Evolutionary conservation across 2,329 filamentous ascomycete species (phyloP), one percentile per base, ranked within the genome.

Genomic region (Ambrosiella xylebori): DNA sequence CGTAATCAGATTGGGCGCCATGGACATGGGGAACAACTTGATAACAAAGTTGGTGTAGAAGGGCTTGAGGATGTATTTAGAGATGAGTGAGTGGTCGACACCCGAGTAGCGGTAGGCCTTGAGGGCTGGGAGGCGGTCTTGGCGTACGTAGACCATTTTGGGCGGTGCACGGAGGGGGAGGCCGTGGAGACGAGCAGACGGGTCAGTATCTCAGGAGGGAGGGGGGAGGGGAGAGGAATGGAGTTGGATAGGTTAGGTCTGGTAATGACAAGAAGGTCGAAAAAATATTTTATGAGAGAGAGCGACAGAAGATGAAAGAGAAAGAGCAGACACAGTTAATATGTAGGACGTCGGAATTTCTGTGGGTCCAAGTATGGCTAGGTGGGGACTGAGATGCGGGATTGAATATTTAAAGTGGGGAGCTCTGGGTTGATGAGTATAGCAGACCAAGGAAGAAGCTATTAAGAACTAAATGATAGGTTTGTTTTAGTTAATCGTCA

Each of bases 41-140:
- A 98, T 95, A 66, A 95, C 91, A 64, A 93, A 78, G 72, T 95
- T 84, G 67, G 83, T 94, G 76, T 97, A 98, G 73, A 97, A 98
- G 7, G 93, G 93, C 77, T 98, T 97, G 66, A 98, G 76, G 63
- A 98, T 80, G 74, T 96, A 97, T 70, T 85, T 87, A 63, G 90
- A 96, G 45, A 88, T 77, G 61, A 96, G 76, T 61, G 89, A 95
- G 70, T 86, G 86, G 72, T 98, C 93, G 66, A 97, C 86, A 59
- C 81, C 81, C 45, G 86, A 88, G 77, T 98, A 98, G 73, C 95
- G 93, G 82, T 98, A 98, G 71, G 90, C 80, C 71, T 86, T 87
- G 65, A 98, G 82, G 69, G 87, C 88, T 44, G 85, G 82, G 62
- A 98, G 84, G 73, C 88, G 84, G 67, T 90, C 83, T 72, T 95